Percentiles rank a stretch among this genome's conserved stretches.
phyloP scores from a whole-genome alignment of 2,329 filamentous ascomycete species.

The Lasiodiplodia citricola region DNA sequence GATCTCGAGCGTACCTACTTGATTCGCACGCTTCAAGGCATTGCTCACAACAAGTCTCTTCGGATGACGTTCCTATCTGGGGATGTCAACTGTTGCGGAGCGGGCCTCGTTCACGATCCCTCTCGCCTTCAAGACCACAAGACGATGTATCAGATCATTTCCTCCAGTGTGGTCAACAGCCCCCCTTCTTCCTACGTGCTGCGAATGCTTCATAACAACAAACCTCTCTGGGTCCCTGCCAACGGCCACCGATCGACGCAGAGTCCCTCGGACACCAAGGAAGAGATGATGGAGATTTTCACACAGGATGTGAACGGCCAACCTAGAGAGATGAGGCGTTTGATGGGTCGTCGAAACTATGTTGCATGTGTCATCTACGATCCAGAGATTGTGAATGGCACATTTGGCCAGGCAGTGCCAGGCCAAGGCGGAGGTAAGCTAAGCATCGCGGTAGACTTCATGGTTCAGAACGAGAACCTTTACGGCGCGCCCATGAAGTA shows the following conservation, averaged over 20 bases:
- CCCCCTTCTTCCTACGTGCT: constrained; percentile 85
- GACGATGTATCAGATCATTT: constrained; percentile 98
- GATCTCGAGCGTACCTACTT: constrained; percentile 96
- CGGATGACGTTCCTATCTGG: constrained; percentile 97
- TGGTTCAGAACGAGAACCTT: constrained; percentile 89
- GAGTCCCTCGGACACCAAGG: constrained; percentile 87
- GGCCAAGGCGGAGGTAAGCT: constrained; percentile 57
- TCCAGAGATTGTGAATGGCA: constrained; percentile 71
- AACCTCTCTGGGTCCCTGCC: constrained; percentile 84
- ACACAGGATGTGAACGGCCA: constrained; percentile 88
- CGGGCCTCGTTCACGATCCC: constrained; percentile 92
- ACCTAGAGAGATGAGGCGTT: constrained; percentile 80
- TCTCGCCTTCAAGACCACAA: constrained; percentile 92
- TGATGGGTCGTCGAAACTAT: constrained; percentile 95
- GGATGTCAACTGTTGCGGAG: constrained; percentile 87
- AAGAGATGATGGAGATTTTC: constrained; percentile 99
- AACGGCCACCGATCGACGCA: constrained; percentile 79
- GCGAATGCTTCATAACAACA: constrained; percentile 94
- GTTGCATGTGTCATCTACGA: constrained; percentile 94
- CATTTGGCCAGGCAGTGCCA: constrained; percentile 46
- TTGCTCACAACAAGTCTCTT: constrained; percentile 91
- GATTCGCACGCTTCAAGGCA: constrained; percentile 93
- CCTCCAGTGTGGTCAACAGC: constrained; percentile 88
- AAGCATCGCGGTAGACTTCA: constrained; percentile 92
- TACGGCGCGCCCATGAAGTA: constrained; percentile 90